phyloP scores from a whole-genome alignment of 2,329 filamentous ascomycete species.

The Incumbomyces delicatus region DNA sequence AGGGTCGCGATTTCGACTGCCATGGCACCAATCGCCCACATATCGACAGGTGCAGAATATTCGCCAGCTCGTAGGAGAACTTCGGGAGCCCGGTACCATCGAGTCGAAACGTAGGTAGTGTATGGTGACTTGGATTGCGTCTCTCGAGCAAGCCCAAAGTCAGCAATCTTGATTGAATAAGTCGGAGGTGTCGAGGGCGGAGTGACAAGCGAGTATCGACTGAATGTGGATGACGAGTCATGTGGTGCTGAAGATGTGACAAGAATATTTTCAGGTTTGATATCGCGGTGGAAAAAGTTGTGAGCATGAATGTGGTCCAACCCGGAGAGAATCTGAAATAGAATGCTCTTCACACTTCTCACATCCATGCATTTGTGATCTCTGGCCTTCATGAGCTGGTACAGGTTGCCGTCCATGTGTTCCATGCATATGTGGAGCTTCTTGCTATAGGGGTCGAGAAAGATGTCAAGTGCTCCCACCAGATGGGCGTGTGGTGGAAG shows the following conservation, averaged over 20 bases:
- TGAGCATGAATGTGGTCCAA: conserved; percentile 96
- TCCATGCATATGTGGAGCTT: conserved; percentile 98
- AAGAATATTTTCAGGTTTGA: conserved; percentile 97
- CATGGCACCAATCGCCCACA: conserved; percentile 98
- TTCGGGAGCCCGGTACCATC: conserved; percentile 92
- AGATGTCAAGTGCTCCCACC: conserved; percentile 96
- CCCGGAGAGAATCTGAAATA: conserved; percentile 93
- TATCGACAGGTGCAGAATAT: conserved; percentile 95
- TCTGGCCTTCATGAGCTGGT: conserved; percentile 96
- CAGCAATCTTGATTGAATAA: conserved; percentile 96
- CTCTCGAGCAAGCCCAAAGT: conserved; percentile 94
- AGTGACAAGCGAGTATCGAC: conserved; percentile 87
- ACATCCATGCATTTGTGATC: conserved; percentile 91
- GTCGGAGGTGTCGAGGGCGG: conserved; percentile 86
- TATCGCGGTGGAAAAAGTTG: conserved; percentile 96
- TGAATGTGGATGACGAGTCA: conserved; percentile 75
- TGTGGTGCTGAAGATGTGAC: conserved; percentile 81
- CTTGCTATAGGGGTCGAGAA: conserved; percentile 89
- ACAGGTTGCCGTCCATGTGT: conserved; percentile 98
- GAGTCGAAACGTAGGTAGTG: conserved; percentile 94
- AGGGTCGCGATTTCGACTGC: conserved; percentile 93
- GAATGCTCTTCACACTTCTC: conserved; percentile 88
- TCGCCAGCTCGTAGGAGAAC: conserved; percentile 88
- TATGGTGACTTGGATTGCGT: conserved; percentile 94
- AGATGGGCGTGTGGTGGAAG: conserved; percentile 81